Evolutionary conservation across 1,139 yeast species (phyloP), one percentile per base, ranked within the genome.

Genomic region (Spathaspora sp.): DNA sequence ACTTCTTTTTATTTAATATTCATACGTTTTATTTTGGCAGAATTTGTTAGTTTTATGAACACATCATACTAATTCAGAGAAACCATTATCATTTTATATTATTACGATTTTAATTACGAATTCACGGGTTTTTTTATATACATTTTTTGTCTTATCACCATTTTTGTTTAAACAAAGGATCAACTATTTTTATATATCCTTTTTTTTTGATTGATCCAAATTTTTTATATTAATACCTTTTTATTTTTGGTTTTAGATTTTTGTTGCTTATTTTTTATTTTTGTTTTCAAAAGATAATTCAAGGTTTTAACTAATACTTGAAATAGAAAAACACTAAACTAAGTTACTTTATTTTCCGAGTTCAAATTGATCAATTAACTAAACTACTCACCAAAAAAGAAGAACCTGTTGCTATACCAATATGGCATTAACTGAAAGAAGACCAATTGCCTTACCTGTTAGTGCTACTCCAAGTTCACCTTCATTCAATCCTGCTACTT

Each of bases 341-440:
- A 7, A 20, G 7, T n/a, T 20, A 18, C 38, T 6, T 29, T n/a
- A n/a, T 29, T 31, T n/a, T 29, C 11, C 18, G 13, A 11, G 36
- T 31, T 13, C 36, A 31, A 13, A 31, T 31, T 31, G 36, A 15
- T 15, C 13, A 15, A 13, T 31, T 31, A 29, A 29, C 34, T 13
- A 13, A 7, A 29, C n/a, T 13, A 29, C 34, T n/a, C 36, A 13
- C n/a, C n/a, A n/a, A n/a, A 31, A 31, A 31, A 31, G 13, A 31
- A 31, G 17, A n/a, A 29, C n/a, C 16, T 15, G 13, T 15, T 15
- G 36, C 5, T 31, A 29, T 7, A 13, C 36, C 18, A 42, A 8
- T 33, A 78, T 78, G 82, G 82, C 82, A 48, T 70, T 78, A 66
- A 80, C 82, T 55, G 80, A 77, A 57, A 76, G 81, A 76, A 74